Conservation (phyloP, 116 monocot genomes). For the Iris pallida region DNA sequence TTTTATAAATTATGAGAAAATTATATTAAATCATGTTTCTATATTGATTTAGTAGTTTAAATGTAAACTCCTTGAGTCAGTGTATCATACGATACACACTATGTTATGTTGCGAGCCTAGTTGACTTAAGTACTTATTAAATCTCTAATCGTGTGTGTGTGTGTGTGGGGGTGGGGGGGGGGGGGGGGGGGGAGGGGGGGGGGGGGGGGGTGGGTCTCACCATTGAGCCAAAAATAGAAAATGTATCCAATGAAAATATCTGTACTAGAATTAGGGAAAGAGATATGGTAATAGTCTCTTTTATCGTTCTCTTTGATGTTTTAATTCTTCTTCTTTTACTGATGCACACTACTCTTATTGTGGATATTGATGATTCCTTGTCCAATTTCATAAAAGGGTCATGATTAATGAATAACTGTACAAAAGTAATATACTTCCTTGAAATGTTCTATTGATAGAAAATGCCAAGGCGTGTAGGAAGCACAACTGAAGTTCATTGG, state of each 20-base stretch:
- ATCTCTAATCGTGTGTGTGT: not conserved
- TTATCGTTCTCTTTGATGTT: no score
- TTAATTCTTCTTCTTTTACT: no score
- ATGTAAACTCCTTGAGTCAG: no score
- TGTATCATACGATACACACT: no score
- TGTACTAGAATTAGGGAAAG: not conserved
- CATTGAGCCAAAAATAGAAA: not conserved
- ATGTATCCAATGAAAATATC: not conserved
- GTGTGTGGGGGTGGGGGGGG: not conserved
- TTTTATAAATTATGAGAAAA: no score
- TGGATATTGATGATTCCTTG: not conserved
- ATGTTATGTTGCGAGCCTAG: not conserved
- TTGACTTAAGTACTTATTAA: not conserved
- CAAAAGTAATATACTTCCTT: not conserved
- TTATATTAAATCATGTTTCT: no score
- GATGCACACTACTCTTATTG: not conserved
- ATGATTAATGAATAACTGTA: not conserved
- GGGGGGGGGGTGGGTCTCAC: not conserved
- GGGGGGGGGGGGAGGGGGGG: not conserved
- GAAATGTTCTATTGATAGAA: not conserved
- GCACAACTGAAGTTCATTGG: not conserved
- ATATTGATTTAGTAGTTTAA: no score
- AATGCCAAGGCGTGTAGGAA: not conserved
- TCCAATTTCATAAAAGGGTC: not conserved
- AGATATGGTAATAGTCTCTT: not conserved